These are phyloP conservation scores for Phytopythium cucurbitacearum DNA, from an alignment of 352 stramenopile genomes.

Conservation along the genomic window DNA sequence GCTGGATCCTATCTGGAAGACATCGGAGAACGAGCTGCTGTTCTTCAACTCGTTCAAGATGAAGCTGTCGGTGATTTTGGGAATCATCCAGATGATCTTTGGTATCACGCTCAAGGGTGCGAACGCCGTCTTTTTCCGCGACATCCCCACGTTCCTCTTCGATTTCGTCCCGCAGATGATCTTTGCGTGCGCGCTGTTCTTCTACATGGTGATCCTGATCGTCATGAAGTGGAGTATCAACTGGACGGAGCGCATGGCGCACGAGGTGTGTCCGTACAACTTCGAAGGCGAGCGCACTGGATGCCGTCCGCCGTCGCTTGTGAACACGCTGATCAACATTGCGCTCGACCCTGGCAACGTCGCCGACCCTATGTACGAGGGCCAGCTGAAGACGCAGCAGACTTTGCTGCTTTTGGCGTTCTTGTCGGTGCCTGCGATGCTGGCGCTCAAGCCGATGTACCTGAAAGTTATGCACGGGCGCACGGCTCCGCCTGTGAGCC, in stretches of 20 bases:
- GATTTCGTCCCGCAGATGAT: constrained; percentile 97
- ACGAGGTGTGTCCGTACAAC: constrained; percentile 91
- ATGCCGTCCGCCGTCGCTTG: constrained; percentile 96
- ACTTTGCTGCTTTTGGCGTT: constrained; percentile 93
- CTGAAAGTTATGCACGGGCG: constrained; percentile 75
- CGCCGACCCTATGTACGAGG: constrained; percentile 94
- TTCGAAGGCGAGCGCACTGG: constrained; percentile 92
- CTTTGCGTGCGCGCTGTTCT: constrained; percentile 96
- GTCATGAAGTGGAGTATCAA: constrained; percentile 99
- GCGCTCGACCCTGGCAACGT: constrained; percentile 92
- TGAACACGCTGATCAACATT: constrained; percentile 99
- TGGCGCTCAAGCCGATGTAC: constrained; percentile 95
- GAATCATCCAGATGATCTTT: constrained; percentile 98
- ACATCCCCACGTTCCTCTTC: constrained; percentile 95
- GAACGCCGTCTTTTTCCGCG: constrained; percentile 96
- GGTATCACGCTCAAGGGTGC: constrained; percentile 95
- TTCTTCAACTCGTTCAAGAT: constrained; percentile 99
- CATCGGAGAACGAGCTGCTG: constrained; percentile 95
- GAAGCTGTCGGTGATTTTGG: constrained; percentile 99
- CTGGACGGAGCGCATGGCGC: constrained; percentile 94
- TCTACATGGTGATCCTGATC: constrained; percentile 99
- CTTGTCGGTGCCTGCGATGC: constrained; percentile 94
- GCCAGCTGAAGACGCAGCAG: constrained; percentile 87
- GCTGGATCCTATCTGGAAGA: constrained; percentile 98
- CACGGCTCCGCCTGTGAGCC: constrained; percentile 41